phyloP scores from a whole-genome alignment of 345 rosid genomes.

The Salix udensis region DNA sequence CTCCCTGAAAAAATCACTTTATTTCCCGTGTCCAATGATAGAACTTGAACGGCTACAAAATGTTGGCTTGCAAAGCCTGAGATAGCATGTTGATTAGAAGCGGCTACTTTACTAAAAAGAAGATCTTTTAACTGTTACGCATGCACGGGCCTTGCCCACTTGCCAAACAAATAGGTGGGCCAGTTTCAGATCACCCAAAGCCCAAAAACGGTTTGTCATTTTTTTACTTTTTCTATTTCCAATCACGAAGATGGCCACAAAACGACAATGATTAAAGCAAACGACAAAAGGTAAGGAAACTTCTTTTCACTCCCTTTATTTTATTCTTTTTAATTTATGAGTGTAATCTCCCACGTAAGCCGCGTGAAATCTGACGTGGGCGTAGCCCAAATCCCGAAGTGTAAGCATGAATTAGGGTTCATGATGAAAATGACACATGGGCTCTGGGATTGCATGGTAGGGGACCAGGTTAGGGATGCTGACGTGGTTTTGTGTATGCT shows the following conservation, averaged over 20 bases:
- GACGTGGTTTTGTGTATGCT: neutral
- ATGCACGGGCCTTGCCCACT: conserved; percentile 39
- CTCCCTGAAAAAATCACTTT: too few relatives aligned
- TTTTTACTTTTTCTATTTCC: neutral
- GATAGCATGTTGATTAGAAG: too few relatives aligned
- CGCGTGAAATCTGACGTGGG: conserved; percentile 35
- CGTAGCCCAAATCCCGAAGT: neutral
- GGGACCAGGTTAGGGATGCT: neutral
- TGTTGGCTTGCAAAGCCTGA: too few relatives aligned
- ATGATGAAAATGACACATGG: neutral
- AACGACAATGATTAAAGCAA: neutral
- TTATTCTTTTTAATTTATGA: neutral
- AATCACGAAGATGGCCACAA: neutral
- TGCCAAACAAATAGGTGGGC: conserved; percentile 22
- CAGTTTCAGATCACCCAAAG: conserved; percentile 13
- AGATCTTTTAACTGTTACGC: conserved; percentile 19
- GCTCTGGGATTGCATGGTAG: neutral
- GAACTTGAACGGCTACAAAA: conserved; percentile 11
- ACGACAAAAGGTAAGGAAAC: conserved; percentile 7
- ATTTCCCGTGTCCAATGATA: neutral
- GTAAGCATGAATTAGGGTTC: neutral
- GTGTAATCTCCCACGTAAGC: conserved; percentile 12
- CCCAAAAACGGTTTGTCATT: conserved; percentile 6
- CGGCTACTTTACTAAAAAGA: conserved; percentile 2
- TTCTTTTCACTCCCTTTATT: neutral